phyloP scores from a whole-genome alignment of 148 eudicot genomes.

The Vaccinium macrocarpon region DNA sequence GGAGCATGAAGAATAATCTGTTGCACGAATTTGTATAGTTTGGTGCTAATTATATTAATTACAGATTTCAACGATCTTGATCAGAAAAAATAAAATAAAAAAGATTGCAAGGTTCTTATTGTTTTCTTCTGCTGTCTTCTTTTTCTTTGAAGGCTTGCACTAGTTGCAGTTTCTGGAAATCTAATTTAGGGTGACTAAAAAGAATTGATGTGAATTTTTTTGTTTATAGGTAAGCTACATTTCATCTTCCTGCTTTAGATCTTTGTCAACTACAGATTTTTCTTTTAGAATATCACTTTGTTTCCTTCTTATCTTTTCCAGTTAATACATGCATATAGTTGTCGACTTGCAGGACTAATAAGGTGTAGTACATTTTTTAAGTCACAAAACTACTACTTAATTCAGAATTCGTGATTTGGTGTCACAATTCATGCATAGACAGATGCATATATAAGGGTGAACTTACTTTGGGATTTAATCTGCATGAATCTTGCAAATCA shows the following conservation, averaged over 20 bases:
- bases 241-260: background rate
- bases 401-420: background rate
- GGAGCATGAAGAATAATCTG: background rate
- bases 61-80: too few relatives aligned
- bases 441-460: background rate
- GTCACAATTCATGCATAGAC: background rate
- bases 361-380: background rate
- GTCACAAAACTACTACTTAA: background rate
- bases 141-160: background rate
- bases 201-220: background rate
- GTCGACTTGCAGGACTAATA: background rate
- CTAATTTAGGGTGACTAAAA: background rate
- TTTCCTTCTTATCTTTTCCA: background rate
- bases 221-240: background rate
- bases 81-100: too few relatives aligned
- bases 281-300: background rate
- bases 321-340: background rate
- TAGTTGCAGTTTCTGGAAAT: background rate
- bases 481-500: background rate
- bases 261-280: background rate
- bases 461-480: background rate
- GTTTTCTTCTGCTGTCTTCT: background rate
- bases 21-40: background rate
- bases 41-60: background rate
- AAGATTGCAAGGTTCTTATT: background rate